Base-by-base conservation (phyloP, 352 stramenopile genomes). In the Phytophthora hybrid region DNA sequence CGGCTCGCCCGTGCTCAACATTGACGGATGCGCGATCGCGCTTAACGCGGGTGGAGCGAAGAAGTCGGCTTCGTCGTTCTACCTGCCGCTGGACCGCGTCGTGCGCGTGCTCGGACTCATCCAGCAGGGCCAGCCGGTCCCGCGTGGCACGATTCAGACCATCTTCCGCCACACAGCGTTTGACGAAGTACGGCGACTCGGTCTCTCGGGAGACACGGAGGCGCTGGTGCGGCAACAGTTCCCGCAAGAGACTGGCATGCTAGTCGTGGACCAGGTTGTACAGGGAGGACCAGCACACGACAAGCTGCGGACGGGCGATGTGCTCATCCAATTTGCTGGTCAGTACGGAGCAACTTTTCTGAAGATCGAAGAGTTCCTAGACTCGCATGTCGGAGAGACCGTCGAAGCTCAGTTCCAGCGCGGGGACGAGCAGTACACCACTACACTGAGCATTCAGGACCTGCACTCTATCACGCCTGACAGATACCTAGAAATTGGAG, bases 31-130 rank as follows among this genome's bases (percentile, higher is more conserved):
- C 49, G 94, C 94, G 5, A 97, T 98, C 34, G 94, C 92, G 4
- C 73, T 98, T 23, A 98, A 98, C 76, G 94, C 93, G 26, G 94
- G 94, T 37, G 94, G 91, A 13, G 85, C 84, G n/a, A 97, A 93
- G 66, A 92, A 93, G 46, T 82, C 94, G 1, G 92, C 92, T 0
- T 96, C 91, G 11, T 96, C 91, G 5, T 98, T 97, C 66, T 98
- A 98, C 70, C 65, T 98, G 18, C 94, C 94, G 11, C 65, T 98
- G 11, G 85, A 97, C 52, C 91, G 90, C 21, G 88, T 97, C 18
- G 88, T 96, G 57, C 82, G 92, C 0, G 93, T 93, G 3, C 82
- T 98, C 1, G 51, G 76, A 16, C 78, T 84, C 7, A 87, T 97
- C 58, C 87, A 94, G 58, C 59, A 80, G 18, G 85, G 78, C 9